Evolutionary conservation across 2,329 filamentous ascomycete species (phyloP).

Genomic region (Elsinoe batatas): DNA sequence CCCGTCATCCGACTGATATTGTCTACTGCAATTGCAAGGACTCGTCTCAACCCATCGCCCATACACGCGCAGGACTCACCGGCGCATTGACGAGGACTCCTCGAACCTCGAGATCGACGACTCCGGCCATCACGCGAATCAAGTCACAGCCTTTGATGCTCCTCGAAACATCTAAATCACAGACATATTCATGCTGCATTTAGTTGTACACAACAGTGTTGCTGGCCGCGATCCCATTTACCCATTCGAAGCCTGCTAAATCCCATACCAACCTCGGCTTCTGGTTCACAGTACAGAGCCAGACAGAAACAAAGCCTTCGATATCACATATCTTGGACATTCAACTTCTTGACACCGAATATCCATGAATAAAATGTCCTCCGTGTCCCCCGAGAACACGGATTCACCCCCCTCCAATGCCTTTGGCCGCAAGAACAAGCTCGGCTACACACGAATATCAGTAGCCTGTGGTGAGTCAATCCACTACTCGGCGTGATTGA

Average conservation of each 20-base stretch:
- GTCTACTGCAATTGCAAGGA: too few relatives aligned
- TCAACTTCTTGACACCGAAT: background rate
- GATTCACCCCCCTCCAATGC: conserved; percentile 2
- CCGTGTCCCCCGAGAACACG: background rate
- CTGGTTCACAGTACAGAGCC: conserved; percentile 6
- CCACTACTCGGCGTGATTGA: background rate
- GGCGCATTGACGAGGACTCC: too few relatives aligned
- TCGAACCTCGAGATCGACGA: too few relatives aligned
- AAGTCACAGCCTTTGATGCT: too few relatives aligned
- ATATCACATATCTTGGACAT: background rate
- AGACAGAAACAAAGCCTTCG: background rate
- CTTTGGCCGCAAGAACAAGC: conserved; percentile 56
- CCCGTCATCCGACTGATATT: background rate
- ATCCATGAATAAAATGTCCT: background rate
- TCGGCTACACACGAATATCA: conserved; percentile 90
- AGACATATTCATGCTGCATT: background rate
- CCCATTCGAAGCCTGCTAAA: background rate
- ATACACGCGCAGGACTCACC: too few relatives aligned
- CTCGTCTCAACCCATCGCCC: too few relatives aligned
- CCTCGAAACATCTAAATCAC: too few relatives aligned
- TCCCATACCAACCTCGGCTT: background rate
- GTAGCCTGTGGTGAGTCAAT: conserved; percentile 80
- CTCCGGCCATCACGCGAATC: too few relatives aligned
- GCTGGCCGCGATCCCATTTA: background rate
- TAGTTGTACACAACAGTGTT: background rate